phyloP scores from a whole-genome alignment of 768 basidiomycete genomes.

The Pulveroboletus sp. region DNA sequence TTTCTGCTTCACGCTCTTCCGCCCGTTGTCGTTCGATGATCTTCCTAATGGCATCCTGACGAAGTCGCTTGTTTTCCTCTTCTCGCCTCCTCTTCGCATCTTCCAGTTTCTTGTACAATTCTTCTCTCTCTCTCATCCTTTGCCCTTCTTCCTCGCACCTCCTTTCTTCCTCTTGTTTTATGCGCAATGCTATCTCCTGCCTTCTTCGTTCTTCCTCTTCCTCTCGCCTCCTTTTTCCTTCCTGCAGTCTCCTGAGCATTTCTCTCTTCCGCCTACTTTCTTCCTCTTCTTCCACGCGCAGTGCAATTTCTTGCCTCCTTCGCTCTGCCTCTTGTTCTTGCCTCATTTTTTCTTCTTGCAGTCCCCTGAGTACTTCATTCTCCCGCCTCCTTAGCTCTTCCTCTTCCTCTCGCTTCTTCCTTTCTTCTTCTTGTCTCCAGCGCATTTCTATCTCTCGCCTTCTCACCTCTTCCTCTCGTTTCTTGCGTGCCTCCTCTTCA shows the following conservation, averaged over 20 bases:
- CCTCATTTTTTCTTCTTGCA: too few relatives aligned
- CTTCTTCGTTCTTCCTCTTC: too few relatives aligned
- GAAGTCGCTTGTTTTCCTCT: background rate
- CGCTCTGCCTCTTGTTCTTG: too few relatives aligned
- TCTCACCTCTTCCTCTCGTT: constrained; percentile 25
- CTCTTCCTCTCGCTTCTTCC: constrained; percentile 2
- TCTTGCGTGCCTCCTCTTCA: background rate
- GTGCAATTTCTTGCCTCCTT: constrained; percentile 20
- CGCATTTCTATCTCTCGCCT: constrained; percentile 27
- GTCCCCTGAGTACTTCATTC: too few relatives aligned
- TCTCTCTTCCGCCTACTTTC: background rate
- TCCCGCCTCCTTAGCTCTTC: too few relatives aligned
- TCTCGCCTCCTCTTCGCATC: constrained; percentile 27
- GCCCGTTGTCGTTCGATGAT: too few relatives aligned
- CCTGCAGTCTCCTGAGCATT: background rate
- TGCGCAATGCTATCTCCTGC: too few relatives aligned
- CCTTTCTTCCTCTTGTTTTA: background rate
- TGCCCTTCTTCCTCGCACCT: constrained; percentile 9
- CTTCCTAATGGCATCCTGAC: too few relatives aligned
- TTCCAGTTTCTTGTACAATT: too few relatives aligned
- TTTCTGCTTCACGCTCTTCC: too few relatives aligned
- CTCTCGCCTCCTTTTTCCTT: too few relatives aligned
- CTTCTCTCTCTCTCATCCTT: constrained; percentile 37
- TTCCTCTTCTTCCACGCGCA: background rate
- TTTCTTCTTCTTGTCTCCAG: constrained; percentile 38